Evolutionary conservation across 768 basidiomycete species (phyloP), one percentile per base, ranked within the genome.

Genomic region (Suillus sp.): DNA sequence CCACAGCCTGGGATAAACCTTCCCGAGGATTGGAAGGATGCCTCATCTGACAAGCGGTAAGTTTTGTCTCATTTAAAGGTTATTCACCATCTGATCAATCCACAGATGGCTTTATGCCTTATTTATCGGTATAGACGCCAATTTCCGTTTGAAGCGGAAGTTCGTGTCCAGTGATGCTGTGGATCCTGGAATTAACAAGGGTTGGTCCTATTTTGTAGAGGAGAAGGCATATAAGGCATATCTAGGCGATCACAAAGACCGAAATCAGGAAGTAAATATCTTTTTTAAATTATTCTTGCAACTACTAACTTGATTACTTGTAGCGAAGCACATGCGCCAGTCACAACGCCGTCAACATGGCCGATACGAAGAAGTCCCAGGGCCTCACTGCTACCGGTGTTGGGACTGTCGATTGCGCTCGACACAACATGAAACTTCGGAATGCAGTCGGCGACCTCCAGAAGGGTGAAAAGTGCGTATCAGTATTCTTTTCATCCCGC

Each of bases 391-490:
- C 70, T 0, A 71, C 72, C 3, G 77, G 78, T 0, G 66, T 76
- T 2, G 74, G 67, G 3, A 68, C 67, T 0, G 69, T 71, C 7
- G 65, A 65, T 27, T 78, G 78, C 45, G 62, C 71, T 0, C 66
- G 73, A 0, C 77, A 78, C 56, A 69, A 77, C 20, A 70, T 77
- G 66, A 70, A 73, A 9, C 65, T 69, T 0, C 72, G 72, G 0
- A 64, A 57, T n/a, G 65, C 71, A 5, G 63, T 72, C 0, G 70
- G 69, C 0, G 66, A 73, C 50, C 47, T 73, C 4, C 70, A 73
- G 37, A 70, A 50, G 9, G 69, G 69, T 1, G 68, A 70, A 38
- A 51, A 67, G 69, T 70, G 32, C 11, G 56, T 43, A n/a, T 54
- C 37, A 37, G 35, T 9, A 16, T 56, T 25, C 4, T 18, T 38